Base-by-base conservation (phyloP, 2,329 filamentous ascomycete genomes). In the Verticillium nonalfalfae region DNA sequence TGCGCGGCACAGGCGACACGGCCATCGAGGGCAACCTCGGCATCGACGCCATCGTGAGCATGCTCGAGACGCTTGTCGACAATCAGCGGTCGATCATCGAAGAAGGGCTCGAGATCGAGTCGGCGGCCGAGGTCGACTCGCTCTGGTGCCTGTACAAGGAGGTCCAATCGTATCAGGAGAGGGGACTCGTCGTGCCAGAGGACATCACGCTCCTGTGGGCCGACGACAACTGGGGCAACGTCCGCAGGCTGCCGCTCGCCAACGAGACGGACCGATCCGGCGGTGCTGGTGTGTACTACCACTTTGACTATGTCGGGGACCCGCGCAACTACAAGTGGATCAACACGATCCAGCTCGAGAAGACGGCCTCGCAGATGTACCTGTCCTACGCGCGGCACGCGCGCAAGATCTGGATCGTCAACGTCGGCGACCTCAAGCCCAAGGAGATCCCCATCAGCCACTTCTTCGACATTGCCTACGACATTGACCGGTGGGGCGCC, bases 121-220 rank as follows among this genome's bases (percentile, higher is more conserved):
- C 83, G 56, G 77, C 82, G 40, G 72, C 79, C 4, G 74, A 79
- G 1, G 81, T 88, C 0, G 87, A 88, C 6, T 88, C 90, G 72
- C 81, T 87, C 74, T 90, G 88, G 87, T 90, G 87, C 67, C 74
- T 91, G 63, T 91, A 91, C 74, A 90, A 90, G 69, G 88, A 91
- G 70, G 87, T 91, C 1, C 86, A 88, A 73, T 82, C 83, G 7
- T 90, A 91, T 70, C 85, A 87, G 62, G 84, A 88, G 61, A 78
- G 83, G 15, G 88, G 88, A 1, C 79, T 90, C 4, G 60, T 63
- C 2, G 76, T 79, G 1, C 86, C 87, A 0, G 87, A 90, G 40
- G 82, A 89, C 67, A 82, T 90, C 34, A 90, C 85, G 1, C 76
- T 90, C 31, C 77, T 90, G 4, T 90, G 86, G 82, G 80, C 86